Conservation (phyloP, 352 stramenopile genomes). For the Globisporangium perplexum region DNA sequence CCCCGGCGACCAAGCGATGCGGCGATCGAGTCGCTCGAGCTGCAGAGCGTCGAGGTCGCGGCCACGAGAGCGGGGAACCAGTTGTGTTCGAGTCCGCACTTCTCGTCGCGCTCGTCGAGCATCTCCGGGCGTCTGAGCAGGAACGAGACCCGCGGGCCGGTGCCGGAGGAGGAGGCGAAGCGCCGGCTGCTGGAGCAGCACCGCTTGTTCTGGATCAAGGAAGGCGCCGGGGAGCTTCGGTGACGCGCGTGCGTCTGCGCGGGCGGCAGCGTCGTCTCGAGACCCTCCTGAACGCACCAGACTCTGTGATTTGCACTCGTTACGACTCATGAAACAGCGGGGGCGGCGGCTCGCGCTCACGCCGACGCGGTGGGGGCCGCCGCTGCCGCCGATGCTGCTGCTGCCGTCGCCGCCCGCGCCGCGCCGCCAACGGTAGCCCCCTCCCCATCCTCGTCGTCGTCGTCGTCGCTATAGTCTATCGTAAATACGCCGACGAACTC, state of each 20-base stretch:
- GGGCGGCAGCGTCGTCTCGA: too few relatives aligned
- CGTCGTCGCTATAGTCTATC: slow-evolving; percentile 77
- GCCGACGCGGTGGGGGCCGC: slow-evolving; percentile 6
- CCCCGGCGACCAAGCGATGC: slow-evolving; percentile 20
- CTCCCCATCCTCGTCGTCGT: slow-evolving; percentile 42
- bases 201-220: slow-evolving; percentile 70
- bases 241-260: too few relatives aligned
- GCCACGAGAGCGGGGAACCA: slow-evolving; percentile 1
- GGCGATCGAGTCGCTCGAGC: slow-evolving; percentile 20
- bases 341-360: too few relatives aligned
- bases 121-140: slow-evolving; percentile 45
- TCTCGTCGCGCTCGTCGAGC: slow-evolving; percentile 58
- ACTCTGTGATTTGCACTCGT: too few relatives aligned
- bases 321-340: not conserved
- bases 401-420: not conserved
- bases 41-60: slow-evolving; percentile 8
- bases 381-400: not conserved
- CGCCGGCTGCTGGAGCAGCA: slow-evolving; percentile 55
- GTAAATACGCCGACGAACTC: slow-evolving; percentile 71
- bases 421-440: not conserved
- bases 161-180: slow-evolving; percentile 35
- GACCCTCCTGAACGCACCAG: too few relatives aligned
- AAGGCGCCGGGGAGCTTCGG: slow-evolving; percentile 42
- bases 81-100: slow-evolving; percentile 50
- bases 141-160: slow-evolving; percentile 14